Conservation (phyloP, 2,329 filamentous ascomycete species). For the Fusarium sublunatum region DNA sequence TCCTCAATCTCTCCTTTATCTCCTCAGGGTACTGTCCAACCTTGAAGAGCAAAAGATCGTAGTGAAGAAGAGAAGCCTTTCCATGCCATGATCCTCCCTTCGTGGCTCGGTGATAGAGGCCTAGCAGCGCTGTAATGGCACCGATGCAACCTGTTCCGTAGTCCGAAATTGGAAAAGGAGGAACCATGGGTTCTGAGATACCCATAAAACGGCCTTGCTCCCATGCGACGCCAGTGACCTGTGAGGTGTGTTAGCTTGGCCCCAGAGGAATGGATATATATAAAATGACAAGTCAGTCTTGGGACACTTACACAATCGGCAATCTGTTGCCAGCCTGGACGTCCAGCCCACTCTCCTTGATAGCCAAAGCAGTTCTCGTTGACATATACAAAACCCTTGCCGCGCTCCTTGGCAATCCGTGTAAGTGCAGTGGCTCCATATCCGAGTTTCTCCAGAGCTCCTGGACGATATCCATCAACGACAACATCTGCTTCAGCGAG, state of each 20-base stretch:
- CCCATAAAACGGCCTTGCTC: constrained; percentile 72
- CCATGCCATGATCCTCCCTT: constrained; percentile 74
- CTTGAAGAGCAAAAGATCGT: constrained; percentile 73
- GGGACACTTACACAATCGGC: constrained; percentile 65
- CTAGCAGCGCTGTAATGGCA: constrained; percentile 72
- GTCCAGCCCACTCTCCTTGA: constrained; percentile 66
- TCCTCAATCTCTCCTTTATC: constrained; percentile 64
- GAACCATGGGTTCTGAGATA: constrained; percentile 71
- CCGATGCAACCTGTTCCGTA: constrained; percentile 80
- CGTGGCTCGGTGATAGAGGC: constrained; percentile 71
- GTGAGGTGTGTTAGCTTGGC: constrained; percentile 28
- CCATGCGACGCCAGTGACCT: constrained; percentile 68
- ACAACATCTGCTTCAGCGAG: constrained; percentile 73
- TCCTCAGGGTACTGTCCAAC: constrained; percentile 66
- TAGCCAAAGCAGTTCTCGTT: constrained; percentile 79
- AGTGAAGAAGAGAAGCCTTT: constrained; percentile 72
- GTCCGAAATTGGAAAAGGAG: constrained; percentile 72
- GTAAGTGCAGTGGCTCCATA: constrained; percentile 69
- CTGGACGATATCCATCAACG: constrained; percentile 75
- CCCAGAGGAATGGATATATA: not conserved
- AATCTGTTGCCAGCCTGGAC: constrained; percentile 79
- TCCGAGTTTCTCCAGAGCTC: constrained; percentile 71
- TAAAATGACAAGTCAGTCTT: fast-evolving
- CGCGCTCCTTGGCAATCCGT: constrained; percentile 63
- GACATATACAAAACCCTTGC: constrained; percentile 74